Percentiles rank a stretch among this genome's conserved stretches.
phyloP scores from a whole-genome alignment of 139 green algal genomes.

The Chloropicon primus region DNA sequence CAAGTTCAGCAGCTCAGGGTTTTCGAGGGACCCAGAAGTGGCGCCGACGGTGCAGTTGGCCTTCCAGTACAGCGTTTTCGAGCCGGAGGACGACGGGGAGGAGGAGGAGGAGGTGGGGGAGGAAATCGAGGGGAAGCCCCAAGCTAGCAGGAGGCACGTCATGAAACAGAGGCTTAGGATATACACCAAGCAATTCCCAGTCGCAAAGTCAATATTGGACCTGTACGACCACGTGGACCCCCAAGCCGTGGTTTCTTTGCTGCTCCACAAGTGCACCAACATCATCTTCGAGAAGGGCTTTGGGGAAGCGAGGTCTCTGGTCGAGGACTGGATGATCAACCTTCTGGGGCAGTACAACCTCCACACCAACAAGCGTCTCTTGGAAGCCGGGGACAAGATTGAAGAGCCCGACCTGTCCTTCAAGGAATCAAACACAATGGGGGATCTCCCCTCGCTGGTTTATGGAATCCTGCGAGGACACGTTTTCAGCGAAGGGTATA shows the following conservation, averaged over 20 bases:
- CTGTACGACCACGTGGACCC: neutral
- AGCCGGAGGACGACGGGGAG: neutral
- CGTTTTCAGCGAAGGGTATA: neutral
- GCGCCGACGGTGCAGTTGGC: neutral
- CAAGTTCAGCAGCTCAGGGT: neutral
- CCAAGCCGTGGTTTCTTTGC: neutral
- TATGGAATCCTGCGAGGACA: neutral
- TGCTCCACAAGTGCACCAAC: neutral
- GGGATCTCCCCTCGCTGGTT: neutral
- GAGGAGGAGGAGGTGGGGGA: neutral
- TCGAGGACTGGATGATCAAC: neutral
- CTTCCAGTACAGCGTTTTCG: neutral
- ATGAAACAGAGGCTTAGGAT: neutral
- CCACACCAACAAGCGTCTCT: neutral
- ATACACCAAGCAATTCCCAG: neutral
- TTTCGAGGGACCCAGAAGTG: neutral
- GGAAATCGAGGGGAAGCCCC: neutral
- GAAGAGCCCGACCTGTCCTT: neutral
- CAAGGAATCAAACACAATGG: neutral
- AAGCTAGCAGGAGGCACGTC: neutral
- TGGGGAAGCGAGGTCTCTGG: neutral
- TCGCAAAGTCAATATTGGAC: neutral
- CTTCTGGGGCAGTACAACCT: neutral
- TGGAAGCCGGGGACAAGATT: neutral
- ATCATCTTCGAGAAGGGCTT: neutral